Conservation (phyloP, 106 monocot genomes). For the Narthecium ossifragum region DNA sequence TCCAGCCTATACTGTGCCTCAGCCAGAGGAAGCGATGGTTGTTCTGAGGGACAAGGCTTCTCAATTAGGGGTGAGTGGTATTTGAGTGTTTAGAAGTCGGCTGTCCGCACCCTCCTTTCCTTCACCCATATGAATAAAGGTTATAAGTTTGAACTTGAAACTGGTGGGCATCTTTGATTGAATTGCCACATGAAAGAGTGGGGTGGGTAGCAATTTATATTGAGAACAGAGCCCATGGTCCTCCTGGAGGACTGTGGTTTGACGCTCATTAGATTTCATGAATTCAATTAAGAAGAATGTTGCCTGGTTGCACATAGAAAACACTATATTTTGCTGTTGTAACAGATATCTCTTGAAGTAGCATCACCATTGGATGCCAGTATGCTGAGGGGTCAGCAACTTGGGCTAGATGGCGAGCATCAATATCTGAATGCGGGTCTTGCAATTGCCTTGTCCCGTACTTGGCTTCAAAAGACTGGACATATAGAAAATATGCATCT, state of each 20-base stretch:
- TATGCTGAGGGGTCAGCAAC: conserved; percentile 38
- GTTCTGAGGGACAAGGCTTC: conserved; percentile 55
- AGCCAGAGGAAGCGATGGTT: conserved; percentile 65
- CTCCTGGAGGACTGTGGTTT: too few species aligned
- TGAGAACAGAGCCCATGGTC: too few species aligned
- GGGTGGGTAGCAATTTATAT: too few species aligned
- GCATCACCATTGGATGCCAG: conserved; percentile 39
- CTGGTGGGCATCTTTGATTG: too few species aligned
- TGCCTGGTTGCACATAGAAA: background rate
- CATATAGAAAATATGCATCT: conserved; percentile 20
- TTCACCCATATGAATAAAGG: too few species aligned
- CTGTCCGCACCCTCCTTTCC: too few species aligned
- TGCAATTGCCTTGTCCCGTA: conserved; percentile 70
- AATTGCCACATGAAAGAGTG: too few species aligned
- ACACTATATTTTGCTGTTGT: conserved; percentile 1
- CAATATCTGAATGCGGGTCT: conserved; percentile 90
- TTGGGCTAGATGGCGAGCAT: conserved; percentile 88
- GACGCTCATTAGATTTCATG: too few species aligned
- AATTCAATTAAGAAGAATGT: too few species aligned
- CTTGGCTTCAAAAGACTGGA: conserved; percentile 63
- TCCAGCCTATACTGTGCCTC: conserved; percentile 64
- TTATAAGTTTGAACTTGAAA: too few species aligned
- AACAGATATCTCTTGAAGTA: conserved; percentile 58
- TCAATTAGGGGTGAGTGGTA: conserved; percentile 52
- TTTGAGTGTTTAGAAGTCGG: too few species aligned